These are phyloP conservation scores for Harrya chromipes DNA, from an alignment of 768 basidiomycete genomes.

Conservation along the genomic window DNA sequence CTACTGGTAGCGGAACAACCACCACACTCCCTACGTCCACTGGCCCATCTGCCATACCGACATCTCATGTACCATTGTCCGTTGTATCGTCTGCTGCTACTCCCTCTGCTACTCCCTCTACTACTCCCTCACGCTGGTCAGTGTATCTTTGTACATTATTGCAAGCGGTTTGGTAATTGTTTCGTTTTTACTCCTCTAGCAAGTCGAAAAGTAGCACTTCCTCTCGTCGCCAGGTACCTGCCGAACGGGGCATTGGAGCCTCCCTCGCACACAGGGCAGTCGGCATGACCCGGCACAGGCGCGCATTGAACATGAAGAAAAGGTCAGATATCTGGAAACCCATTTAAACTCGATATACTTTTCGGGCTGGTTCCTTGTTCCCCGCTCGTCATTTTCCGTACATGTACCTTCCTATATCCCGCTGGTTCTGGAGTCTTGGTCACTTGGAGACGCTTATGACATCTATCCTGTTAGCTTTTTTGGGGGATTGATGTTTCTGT, in stretches of 20 bases:
- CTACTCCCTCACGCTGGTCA: slow-evolving; percentile 12
- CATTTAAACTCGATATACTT: slow-evolving; percentile 4
- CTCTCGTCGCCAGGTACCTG: slow-evolving; percentile 8
- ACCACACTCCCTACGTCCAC: not conserved
- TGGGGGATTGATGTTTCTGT: too few species aligned
- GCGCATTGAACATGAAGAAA: not conserved
- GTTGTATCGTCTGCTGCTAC: not conserved
- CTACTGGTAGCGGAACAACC: not conserved
- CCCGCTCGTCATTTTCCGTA: not conserved
- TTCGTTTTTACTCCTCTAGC: not conserved
- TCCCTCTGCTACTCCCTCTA: not conserved
- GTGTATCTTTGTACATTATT: not conserved
- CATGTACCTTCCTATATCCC: too few species aligned
- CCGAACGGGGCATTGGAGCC: slow-evolving; percentile 1
- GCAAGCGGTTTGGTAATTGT: not conserved
- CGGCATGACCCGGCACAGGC: slow-evolving; percentile 13
- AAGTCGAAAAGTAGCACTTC: not conserved
- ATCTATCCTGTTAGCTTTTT: too few species aligned
- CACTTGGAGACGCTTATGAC: too few species aligned
- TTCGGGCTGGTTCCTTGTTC: not conserved
- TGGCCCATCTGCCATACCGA: too few species aligned
- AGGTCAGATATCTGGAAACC: slow-evolving; percentile 15
- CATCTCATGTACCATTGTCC: not conserved
- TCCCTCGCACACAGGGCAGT: slow-evolving; percentile 3
- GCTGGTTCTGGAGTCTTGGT: too few species aligned